Conservation (phyloP, 495 filamentous ascomycete genomes). For the Bathelium albidoporum region DNA sequence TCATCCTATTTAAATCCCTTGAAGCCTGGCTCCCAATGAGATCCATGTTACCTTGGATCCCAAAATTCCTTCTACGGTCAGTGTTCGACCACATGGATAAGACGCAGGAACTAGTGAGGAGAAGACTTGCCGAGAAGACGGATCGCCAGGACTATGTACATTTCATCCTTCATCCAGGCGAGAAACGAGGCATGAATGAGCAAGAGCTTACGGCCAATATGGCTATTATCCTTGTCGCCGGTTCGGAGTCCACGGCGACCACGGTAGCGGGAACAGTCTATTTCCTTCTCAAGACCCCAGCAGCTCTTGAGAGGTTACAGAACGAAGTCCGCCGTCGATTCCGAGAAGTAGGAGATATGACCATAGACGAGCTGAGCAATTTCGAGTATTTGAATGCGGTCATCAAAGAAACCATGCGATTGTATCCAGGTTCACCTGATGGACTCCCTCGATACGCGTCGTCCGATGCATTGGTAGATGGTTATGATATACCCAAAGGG, state of each 20-base stretch:
- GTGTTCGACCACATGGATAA: conserved; percentile 7
- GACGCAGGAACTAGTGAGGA: conserved; percentile 14
- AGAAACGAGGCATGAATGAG: conserved; percentile 8
- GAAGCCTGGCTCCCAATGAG: conserved; percentile 15
- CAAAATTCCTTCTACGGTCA: neutral
- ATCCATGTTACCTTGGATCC: neutral
- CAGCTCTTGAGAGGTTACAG: conserved; percentile 34
- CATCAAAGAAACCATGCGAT: conserved; percentile 47
- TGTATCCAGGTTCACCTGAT: conserved; percentile 46
- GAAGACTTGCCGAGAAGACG: conserved; percentile 19
- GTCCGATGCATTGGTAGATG: conserved; percentile 39
- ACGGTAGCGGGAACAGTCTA: conserved; percentile 43
- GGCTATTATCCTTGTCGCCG: conserved; percentile 14
- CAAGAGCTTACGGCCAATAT: conserved; percentile 10
- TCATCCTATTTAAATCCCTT: conserved; percentile 24
- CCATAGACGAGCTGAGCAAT: conserved; percentile 32
- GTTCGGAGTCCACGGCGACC: conserved; percentile 52
- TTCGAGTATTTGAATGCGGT: conserved; percentile 47
- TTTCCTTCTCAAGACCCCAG: conserved; percentile 39
- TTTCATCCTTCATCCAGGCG: conserved; percentile 23
- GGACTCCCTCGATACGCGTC: conserved; percentile 37
- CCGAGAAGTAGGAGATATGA: conserved; percentile 42
- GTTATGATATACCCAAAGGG: conserved; percentile 34
- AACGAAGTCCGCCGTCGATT: conserved; percentile 45
- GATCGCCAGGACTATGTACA: conserved; percentile 22